These are phyloP conservation scores for Syzygium malaccense DNA, from an alignment of 441 rosid genomes.

Conservation along the genomic window DNA sequence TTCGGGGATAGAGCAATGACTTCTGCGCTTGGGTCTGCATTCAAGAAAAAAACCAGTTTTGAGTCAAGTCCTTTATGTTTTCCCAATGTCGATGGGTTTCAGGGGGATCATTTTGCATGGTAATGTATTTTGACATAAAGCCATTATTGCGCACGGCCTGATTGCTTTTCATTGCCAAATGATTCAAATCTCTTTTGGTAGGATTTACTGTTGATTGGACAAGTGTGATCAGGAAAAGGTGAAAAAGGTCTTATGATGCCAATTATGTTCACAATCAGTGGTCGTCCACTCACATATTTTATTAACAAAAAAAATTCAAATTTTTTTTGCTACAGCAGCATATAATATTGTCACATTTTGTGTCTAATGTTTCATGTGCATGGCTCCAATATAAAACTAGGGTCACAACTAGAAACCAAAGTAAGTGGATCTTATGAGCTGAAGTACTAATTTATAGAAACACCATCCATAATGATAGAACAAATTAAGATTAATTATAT, in stretches of 20 bases:
- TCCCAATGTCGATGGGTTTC: background rate
- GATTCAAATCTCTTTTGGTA: background rate
- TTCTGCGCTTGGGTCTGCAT: slow-evolving; percentile 40
- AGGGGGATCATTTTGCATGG: background rate
- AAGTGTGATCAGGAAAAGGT: background rate
- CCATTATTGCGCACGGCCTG: background rate
- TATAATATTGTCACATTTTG: background rate
- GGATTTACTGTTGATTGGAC: background rate
- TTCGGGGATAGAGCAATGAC: slow-evolving; percentile 42
- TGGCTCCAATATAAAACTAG: background rate
- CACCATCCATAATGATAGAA: background rate
- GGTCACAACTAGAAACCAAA: background rate
- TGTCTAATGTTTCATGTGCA: background rate
- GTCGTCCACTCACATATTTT: background rate
- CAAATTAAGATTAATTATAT: background rate
- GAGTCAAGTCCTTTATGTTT: background rate
- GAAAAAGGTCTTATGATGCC: background rate
- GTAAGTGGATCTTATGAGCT: background rate
- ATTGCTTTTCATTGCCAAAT: background rate
- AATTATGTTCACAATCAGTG: background rate
- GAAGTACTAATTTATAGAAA: background rate
- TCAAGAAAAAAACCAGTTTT: background rate
- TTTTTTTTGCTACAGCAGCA: background rate
- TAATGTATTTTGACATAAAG: background rate
- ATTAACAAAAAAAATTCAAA: background rate